Base-by-base conservation (phyloP, 2,329 filamentous ascomycete species). In the Ophiosphaerella narmari region DNA sequence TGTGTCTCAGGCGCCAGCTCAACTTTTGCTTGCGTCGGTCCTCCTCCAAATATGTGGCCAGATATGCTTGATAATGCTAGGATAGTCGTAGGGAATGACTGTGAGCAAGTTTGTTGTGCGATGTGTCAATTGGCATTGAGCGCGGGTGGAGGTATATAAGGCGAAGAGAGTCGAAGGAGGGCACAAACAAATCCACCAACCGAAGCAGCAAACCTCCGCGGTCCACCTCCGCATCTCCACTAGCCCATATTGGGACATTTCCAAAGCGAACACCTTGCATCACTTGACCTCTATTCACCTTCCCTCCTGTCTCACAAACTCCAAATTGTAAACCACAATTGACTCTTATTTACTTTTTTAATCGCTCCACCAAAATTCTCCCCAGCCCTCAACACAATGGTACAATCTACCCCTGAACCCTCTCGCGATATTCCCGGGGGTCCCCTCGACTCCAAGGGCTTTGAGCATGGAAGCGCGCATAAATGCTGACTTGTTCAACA, bases 401-500 rank as follows among this genome's bases (percentile, higher is more conserved):
- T 58, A 58, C 48, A 50, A 29, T 29, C 11, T 6, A 29, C 26
- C 26, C 26, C 26, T 29, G 11, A 29, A 29, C 26, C 26, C 26
- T 29, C 26, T 11, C 26, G 7, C 11, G 26, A 29, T 29, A 29
- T 29, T 11, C n/a, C 14, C 34, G 21, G n/a, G n/a, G 7, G 24
- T 26, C 5, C 14, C 18, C 34, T 38, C 2, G 14, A 8, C 9
- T 23, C 24, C 38, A 48, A 34, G 26, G 14, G 8, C 9, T 23
- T 18, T 32, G 43, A 34, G 26, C 26, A 29, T 29, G 26, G 26
- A 29, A 29, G 32, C 13, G 24, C 9, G 7, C 23, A 32, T 35
- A n/a, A 11, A 31, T 31, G n/a, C 24, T 45, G n/a, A 45, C 23
- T 16, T 12, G n/a, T 33, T 18, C n/a, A 29, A 23, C 47, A 91